Evolutionary conservation across 208 protist species (phyloP).

Genomic region (Trypanosoma cruzi): DNA sequence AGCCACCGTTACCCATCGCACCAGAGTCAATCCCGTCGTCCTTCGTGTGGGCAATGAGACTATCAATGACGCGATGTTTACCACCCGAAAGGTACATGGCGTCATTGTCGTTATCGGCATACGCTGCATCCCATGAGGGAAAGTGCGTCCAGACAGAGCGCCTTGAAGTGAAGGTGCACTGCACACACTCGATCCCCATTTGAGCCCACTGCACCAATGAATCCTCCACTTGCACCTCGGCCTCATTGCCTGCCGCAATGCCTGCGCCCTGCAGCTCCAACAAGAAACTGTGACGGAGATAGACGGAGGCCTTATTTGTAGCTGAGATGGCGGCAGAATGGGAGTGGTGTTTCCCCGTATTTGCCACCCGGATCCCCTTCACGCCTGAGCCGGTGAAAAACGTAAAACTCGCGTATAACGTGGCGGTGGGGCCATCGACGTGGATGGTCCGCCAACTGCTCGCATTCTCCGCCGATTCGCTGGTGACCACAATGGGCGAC

Average conservation of each 20-base stretch:
- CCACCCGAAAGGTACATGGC: conserved; percentile 39
- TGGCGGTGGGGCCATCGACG: conserved; percentile 5
- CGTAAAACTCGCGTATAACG: conserved; percentile 4
- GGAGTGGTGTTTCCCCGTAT: conserved; percentile 30
- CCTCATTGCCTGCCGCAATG: conserved; percentile 24
- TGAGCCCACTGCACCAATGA: conserved; percentile 32
- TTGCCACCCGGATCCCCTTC: not conserved
- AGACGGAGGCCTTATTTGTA: conserved; percentile 9
- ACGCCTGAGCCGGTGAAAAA: conserved; percentile 29
- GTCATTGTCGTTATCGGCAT: conserved; percentile 35
- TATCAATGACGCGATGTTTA: conserved; percentile 27
- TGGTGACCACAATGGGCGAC: conserved; percentile 27
- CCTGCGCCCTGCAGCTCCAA: conserved; percentile 26
- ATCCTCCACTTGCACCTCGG: conserved; percentile 16
- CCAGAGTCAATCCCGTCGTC: conserved; percentile 43
- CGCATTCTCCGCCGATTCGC: not conserved
- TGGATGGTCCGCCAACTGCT: conserved; percentile 30
- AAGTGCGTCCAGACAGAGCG: conserved; percentile 32
- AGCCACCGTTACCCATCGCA: conserved; percentile 19
- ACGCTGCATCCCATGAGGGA: conserved; percentile 18
- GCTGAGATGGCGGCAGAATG: conserved; percentile 34
- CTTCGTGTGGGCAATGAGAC: conserved; percentile 34
- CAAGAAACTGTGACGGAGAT: conserved; percentile 18
- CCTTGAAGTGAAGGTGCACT: conserved; percentile 24
- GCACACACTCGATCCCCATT: conserved; percentile 30